Percentiles rank a stretch among this genome's conserved stretches.
phyloP scores from a whole-genome alignment of 2,329 filamentous ascomycete genomes.

The Emergomyces africanus region DNA sequence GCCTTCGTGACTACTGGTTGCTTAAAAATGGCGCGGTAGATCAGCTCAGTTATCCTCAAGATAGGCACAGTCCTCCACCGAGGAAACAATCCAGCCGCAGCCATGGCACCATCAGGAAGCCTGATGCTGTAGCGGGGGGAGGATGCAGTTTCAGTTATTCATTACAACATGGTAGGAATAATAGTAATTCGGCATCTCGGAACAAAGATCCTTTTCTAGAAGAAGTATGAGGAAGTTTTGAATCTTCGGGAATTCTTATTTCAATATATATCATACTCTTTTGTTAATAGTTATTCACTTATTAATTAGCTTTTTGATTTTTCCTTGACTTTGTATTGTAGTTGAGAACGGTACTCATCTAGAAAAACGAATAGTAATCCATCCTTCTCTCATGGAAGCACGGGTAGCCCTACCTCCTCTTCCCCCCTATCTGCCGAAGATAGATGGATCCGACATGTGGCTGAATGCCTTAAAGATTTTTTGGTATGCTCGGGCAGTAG shows the following conservation, averaged over 20 bases:
- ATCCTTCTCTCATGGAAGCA: too few species aligned
- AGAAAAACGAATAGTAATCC: too few species aligned
- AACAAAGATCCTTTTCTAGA: background rate
- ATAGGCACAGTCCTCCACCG: background rate
- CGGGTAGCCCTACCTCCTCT: too few species aligned
- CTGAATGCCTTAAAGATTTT: too few species aligned
- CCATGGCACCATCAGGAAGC: background rate
- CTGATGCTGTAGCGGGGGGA: background rate
- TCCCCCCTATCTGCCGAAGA: too few species aligned
- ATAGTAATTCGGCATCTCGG: background rate
- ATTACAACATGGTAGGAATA: background rate
- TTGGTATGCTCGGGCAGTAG: too few species aligned
- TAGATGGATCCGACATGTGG: too few species aligned
- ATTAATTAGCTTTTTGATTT: background rate
- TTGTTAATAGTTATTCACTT: background rate
- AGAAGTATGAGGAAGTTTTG: background rate
- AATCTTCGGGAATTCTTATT: background rate
- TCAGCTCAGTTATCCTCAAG: background rate
- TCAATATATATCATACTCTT: background rate
- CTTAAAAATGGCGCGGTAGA: slow-evolving; percentile 16
- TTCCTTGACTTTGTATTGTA: too few species aligned
- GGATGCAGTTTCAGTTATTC: background rate
- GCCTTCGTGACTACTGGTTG: slow-evolving; percentile 22
- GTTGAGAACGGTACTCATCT: too few species aligned
- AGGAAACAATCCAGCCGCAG: background rate